Evolutionary conservation across 1,139 yeast genomes (phyloP).

Genomic region (Geotrichum klebahnii): DNA sequence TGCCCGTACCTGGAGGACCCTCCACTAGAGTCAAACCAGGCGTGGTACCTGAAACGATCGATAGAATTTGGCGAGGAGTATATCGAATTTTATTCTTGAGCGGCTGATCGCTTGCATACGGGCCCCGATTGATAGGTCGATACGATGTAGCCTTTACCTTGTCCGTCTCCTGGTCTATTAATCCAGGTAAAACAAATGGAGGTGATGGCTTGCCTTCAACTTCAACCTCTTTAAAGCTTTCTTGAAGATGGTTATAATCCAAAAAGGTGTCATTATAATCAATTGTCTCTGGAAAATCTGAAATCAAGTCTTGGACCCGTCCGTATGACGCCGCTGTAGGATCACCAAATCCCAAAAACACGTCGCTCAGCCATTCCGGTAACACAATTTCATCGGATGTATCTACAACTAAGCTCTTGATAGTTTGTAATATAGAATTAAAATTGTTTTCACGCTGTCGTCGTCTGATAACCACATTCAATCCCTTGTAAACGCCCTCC

Average conservation of each 20-base stretch:
- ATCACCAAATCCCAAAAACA: constrained; percentile 40
- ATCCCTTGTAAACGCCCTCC: constrained; percentile 8
- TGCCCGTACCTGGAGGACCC: constrained; percentile 52
- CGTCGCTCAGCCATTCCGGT: constrained; percentile 42
- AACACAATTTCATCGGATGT: constrained; percentile 24
- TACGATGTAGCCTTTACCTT: neutral
- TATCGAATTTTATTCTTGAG: constrained; percentile 25
- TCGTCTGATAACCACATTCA: constrained; percentile 32
- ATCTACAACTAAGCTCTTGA: constrained; percentile 23
- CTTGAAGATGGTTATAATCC: constrained; percentile 29
- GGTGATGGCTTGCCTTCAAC: constrained; percentile 11
- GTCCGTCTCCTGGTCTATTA: neutral
- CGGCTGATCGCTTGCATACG: constrained; percentile 6
- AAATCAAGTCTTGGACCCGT: constrained; percentile 16
- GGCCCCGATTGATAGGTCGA: constrained; percentile 1
- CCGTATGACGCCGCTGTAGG: constrained; percentile 28
- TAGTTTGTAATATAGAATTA: constrained; percentile 28
- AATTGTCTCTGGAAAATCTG: constrained; percentile 14
- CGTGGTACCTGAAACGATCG: constrained; percentile 39
- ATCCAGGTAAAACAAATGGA: constrained; percentile 19
- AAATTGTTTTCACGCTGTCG: constrained; percentile 29
- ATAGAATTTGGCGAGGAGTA: constrained; percentile 35
- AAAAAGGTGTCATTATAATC: constrained; percentile 31
- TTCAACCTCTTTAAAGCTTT: constrained; percentile 26
- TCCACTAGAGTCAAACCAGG: constrained; percentile 13